phyloP scores from a whole-genome alignment of 306 rosid species.

The Comarum palustre region DNA sequence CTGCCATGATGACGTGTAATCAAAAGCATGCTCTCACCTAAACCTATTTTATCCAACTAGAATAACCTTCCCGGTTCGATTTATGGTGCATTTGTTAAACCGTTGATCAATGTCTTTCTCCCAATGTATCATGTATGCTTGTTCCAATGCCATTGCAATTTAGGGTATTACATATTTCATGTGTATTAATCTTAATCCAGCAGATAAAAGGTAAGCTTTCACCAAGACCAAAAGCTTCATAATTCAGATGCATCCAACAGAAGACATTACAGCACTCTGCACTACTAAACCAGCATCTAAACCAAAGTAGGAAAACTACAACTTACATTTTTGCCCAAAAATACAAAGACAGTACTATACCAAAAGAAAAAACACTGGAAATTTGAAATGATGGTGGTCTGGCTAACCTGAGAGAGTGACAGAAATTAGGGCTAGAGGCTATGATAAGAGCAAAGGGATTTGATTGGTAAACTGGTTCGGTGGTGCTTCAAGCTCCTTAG shows the following conservation, averaged over 20 bases:
- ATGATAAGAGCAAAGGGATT: too few species aligned
- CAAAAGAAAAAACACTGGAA: not conserved
- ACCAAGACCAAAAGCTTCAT: not conserved
- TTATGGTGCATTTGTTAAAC: not conserved
- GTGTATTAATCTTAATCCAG: not conserved
- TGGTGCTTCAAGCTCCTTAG: not conserved
- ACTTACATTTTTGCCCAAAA: constrained; percentile 3
- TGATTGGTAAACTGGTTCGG: not conserved
- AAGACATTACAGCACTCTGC: not conserved
- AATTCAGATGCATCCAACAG: not conserved
- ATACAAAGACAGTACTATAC: not conserved
- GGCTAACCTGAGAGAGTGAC: constrained; percentile 5
- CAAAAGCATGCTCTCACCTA: too few species aligned
- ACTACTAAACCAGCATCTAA: not conserved
- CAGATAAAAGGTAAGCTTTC: not conserved
- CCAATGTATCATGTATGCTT: too few species aligned
- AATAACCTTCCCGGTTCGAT: not conserved
- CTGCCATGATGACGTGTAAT: too few species aligned
- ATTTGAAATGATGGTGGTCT: not conserved
- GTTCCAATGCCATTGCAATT: not conserved
- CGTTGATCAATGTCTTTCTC: not conserved
- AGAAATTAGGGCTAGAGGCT: not conserved
- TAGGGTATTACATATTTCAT: not conserved
- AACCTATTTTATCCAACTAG: too few species aligned
- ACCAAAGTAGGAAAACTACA: not conserved